Base-by-base conservation (phyloP, 108 stramenopile species). In the Epipyxis sp. region DNA sequence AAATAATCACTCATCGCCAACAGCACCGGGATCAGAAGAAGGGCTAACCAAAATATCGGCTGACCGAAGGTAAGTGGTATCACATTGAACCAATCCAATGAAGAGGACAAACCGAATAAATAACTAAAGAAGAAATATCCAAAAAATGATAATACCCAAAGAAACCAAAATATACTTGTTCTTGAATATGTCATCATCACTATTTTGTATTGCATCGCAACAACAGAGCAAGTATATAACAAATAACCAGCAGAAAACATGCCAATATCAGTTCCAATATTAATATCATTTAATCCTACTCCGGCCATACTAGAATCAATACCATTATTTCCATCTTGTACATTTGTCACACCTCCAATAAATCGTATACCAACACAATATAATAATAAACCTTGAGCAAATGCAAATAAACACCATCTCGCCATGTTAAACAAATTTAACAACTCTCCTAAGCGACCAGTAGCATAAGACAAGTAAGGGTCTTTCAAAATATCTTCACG, bases 181-280 rank as follows among this genome's bases (percentile, higher is more conserved):
- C n/a, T 16, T 32, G 71, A 43, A 27, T n/a, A 13, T 6, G 71
- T 30, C 46, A 74, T 57, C 6, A 27, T 25, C 6, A 57, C 71
- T 10, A 74, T 42, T 42, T 74, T 74, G 71, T 74, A 74, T 42
- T 54, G 44, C 71, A 74, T 74, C 41, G 71, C 71, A 37, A 74
- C 25, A 37, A 74, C 34, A 29, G 43, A 27, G 6, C 6, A 10
- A 10, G 46, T 54, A 37, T 54, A 74, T 6, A 74, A 13, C 44
- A 74, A 42, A 3, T 43, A 74, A 27, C 71, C 71, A 10, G 10
- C 71, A 27, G 71, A 37, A 37, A 43, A 74, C 44, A 74, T 10
- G 3, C 71, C 71, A 39, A 46, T 6, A 6, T 39, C 71, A 39
- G 50, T 35, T 10, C 71, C 71, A 37, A 10, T 13, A 6, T 32